A percentile compares a stretch with the other conserved stretches of the same genome.
These are phyloP conservation scores for Ophiosphaerella narmari DNA, from an alignment of 2,329 filamentous ascomycete species.

Conservation along the genomic window DNA sequence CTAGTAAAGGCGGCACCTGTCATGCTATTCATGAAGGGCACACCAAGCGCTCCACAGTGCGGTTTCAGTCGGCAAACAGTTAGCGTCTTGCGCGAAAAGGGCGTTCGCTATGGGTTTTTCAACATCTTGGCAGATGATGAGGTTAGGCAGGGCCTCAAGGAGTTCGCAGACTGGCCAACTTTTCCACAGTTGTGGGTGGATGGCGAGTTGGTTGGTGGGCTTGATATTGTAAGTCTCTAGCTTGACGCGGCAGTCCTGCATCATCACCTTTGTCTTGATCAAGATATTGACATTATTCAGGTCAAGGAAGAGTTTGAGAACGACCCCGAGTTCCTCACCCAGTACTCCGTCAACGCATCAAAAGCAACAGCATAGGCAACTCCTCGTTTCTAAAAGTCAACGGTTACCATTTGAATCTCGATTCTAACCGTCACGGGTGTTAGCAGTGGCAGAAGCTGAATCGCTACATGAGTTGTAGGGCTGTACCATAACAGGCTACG, in stretches of 20 bases:
- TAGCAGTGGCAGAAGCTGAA: too few species aligned
- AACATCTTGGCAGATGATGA: conserved; percentile 98
- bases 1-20: conserved; percentile 94
- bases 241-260: too few species aligned
- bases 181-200: conserved; percentile 93
- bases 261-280: too few species aligned
- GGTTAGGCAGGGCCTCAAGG: conserved; percentile 93
- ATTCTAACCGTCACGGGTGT: too few species aligned
- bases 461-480: too few species aligned
- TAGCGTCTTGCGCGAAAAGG: conserved; percentile 80
- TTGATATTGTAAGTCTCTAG: conserved; percentile 81
- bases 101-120: conserved; percentile 97
- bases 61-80: conserved; percentile 94
- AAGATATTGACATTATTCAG: conserved; percentile 54
- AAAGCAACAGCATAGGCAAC: conserved; percentile 10
- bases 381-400: background rate
- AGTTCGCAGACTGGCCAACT: conserved; percentile 98
- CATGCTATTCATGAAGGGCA: conserved; percentile 99
- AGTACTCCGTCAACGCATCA: conserved; percentile 60
- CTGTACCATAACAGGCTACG: too few species aligned
- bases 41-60: conserved; percentile 82
- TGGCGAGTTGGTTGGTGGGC: conserved; percentile 86
- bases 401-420: too few species aligned
- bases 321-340: conserved; percentile 79
- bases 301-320: conserved; percentile 91